Evolutionary conservation across 1,284 basidiomycete genomes (phyloP), one percentile per base, ranked within the genome.

Genomic region (Trichosporon faecale): DNA sequence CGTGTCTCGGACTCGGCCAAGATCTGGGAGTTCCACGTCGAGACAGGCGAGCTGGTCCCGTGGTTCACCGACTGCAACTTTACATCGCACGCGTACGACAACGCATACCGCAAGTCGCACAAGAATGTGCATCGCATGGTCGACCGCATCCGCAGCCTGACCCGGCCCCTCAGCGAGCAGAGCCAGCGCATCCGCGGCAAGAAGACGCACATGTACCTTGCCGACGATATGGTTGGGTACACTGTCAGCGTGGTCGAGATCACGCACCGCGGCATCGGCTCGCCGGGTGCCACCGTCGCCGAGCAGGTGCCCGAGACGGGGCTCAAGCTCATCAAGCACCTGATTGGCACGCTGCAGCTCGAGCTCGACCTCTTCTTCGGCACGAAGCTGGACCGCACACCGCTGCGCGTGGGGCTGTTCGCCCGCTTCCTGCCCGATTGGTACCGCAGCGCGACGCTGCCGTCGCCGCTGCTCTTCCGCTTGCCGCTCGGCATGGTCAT

Each of bases 161-260:
- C 79, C 66, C 77, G 75, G 33, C 80, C 79, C 6, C 73, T 80
- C 46, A 83, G 78, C 11, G 82, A 81, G 72, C 83, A 82, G 73
- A 80, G 78, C 63, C 76, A 78, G 37, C 75, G 79, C n/a, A 76
- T 83, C 29, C 74, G 82, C 65, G 77, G 79, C 27, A 77, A 75
- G 65, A 82, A 83, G 63, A 76, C 77, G 23, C 78, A 79, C 68
- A 88, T 94, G 71, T 95, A 95, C 77, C 85, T 98, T 2, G 93
- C 95, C 0, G 92, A 95, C 76, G 93, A 96, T 73, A 84, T 97
- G 37, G 86, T 96, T n/a, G 92, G 90, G 1, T 97, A 95, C 80
- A 95, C 94, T 0, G 87, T 98, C 61, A 85, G 90, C 1, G 86
- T 88, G n/a, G 87, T 93, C 67, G 95, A 98, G 83, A 88, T 92